Evolutionary conservation across 345 rosid genomes (phyloP), one percentile per base, ranked within the genome.

Genomic region (Brassica incana): DNA sequence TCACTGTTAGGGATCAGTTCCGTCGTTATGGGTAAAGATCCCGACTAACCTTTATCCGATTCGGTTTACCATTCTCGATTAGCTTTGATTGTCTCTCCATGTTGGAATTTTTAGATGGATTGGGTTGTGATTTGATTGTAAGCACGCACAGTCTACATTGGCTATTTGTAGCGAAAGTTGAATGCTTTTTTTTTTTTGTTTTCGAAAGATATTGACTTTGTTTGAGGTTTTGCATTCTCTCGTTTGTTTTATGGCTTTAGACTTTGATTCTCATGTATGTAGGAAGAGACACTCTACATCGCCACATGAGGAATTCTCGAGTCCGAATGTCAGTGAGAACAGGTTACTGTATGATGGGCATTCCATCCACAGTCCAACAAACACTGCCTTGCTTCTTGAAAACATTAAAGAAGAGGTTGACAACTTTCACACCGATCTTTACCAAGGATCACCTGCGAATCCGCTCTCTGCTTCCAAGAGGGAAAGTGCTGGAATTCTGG

Each of bases 311-410:
- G 95, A 86, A 56, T 67, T 81, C 69, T 72, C 83, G 7, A 77
- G 74, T 74, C 81, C 88, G 1, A 91, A 87, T 84, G 85, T 86
- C 78, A 87, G 87, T 65, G 92, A 86, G 78, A 82, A 88, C 27
- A 83, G 91, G 79, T 78, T 94, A 73, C 82, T 94, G 36, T 91
- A 88, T 45, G 98, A 94, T 73, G 97, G 97, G 23, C 83, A 87
- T 25, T 73, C 67, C 73, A 92, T 94, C 78, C 97, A 92, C 78
- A 91, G 98, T 81, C 99, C 98, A 8, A 89, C 92, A 8, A 95
- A 95, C 65, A 89, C 98, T 0, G 94, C 96, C 33, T 91, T 95
- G 75, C 87, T 95, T 74, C 98, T 95, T 72, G 98, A 95, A 81
- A 89, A 91, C 75, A 93, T 95, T 68, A 95, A 95, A 74, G 93